Percentiles rank a stretch among this genome's conserved stretches.
Evolutionary conservation across 495 filamentous ascomycete species (phyloP).

Genomic region (Trichoderma orchidacearum): DNA sequence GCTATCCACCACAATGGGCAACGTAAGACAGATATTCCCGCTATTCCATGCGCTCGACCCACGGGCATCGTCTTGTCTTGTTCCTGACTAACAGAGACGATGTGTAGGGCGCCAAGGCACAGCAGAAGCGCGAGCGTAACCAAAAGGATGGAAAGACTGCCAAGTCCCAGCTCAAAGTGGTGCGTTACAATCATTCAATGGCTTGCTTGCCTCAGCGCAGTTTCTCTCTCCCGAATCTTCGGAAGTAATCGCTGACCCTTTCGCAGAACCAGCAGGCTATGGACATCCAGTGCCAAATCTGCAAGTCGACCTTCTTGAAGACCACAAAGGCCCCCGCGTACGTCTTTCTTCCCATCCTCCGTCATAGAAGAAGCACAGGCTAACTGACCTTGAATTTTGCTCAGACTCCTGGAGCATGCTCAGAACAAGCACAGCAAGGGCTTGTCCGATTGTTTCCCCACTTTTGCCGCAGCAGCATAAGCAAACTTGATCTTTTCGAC

Average conservation of each 20-base stretch:
- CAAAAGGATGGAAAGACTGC: slow-evolving; percentile 28
- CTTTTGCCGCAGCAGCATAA: slow-evolving; percentile 11
- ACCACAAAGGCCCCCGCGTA: slow-evolving; percentile 41
- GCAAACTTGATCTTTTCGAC: neutral
- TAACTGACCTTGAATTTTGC: neutral
- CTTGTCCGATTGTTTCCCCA: slow-evolving; percentile 39
- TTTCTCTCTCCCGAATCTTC: neutral
- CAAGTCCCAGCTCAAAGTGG: slow-evolving; percentile 42
- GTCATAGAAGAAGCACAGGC: neutral
- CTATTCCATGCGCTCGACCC: neutral
- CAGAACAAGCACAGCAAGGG: slow-evolving; percentile 41
- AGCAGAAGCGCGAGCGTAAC: slow-evolving; percentile 44
- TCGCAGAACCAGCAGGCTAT: slow-evolving; percentile 35
- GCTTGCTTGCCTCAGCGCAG: neutral
- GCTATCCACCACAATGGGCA: slow-evolving; percentile 29
- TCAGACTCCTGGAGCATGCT: slow-evolving; percentile 36
- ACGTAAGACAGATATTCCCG: slow-evolving; percentile 25
- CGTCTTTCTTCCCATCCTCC: slow-evolving; percentile 7
- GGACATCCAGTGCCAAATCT: slow-evolving; percentile 41
- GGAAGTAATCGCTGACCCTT: neutral
- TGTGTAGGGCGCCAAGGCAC: slow-evolving; percentile 41
- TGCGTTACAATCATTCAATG: slow-evolving; percentile 14
- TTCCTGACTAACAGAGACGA: neutral
- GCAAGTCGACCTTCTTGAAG: slow-evolving; percentile 43
- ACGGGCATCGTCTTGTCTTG: neutral